Evolutionary conservation across 495 filamentous ascomycete genomes (phyloP), one percentile per base, ranked within the genome.

Genomic region (Durotheca rogersii): DNA sequence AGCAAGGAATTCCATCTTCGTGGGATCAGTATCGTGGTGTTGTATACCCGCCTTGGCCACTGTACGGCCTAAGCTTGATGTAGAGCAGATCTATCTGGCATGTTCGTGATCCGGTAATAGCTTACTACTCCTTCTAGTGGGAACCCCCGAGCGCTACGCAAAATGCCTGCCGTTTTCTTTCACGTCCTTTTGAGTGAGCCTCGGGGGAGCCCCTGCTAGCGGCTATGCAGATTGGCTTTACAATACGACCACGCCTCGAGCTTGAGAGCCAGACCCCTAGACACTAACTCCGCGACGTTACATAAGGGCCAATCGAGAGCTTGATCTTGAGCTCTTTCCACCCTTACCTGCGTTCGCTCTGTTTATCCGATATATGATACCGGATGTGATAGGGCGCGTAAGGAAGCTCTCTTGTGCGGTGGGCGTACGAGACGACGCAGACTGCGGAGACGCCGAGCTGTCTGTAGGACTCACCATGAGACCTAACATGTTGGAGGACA

Each of bases 111-210:
- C 32, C 23, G 42, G 38, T 9, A 47, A 35, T 27, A 27, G 50
- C 50, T 47, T 53, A 47, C 50, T 53, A 41, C n/a, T 31, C 19
- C 20, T 47, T 36, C 42, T 41, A 47, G 41, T 53, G 47, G 46
- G 9, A 51, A 53, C 41, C 50, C 41, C 41, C 29, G 14, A 36
- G 40, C 47, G 31, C 42, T 47, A 47, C 50, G 6, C 41, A 44
- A 16, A n/a, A n/a, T n/a, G n/a, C n/a, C n/a, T n/a, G n/a, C n/a
- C n/a, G n/a, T n/a, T 23, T 36, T 29, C 31, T 36, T 15, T 16
- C 29, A 12, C 4, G 23, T 27, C 9, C 19, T 20, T 34, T 14
- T 14, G 7, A 36, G 17, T 12, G 37, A 33, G 12, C 37, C 30
- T 29, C 14, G 38, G 18, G 14, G 17, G 18, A 25, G 37, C 18